Percentiles rank a stretch among this genome's conserved stretches.
phyloP scores from a whole-genome alignment of 202 grass and related monocot species.

The Alloteropsis angusta region DNA sequence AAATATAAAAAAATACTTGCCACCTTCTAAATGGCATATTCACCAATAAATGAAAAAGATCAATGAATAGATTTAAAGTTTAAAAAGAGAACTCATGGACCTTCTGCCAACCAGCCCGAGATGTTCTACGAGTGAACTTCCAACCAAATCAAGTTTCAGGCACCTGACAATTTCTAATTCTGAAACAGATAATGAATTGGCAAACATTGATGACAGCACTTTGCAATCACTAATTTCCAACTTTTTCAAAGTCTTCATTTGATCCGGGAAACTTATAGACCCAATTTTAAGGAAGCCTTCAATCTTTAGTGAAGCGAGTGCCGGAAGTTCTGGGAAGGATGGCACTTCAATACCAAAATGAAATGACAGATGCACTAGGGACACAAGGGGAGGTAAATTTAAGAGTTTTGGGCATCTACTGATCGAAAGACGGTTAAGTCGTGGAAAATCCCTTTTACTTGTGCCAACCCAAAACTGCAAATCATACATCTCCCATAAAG shows the following conservation, averaged over 20 bases:
- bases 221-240: constrained; percentile 26
- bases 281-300: constrained; percentile 22
- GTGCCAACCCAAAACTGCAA: neutral
- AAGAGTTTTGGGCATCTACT: constrained; percentile 7
- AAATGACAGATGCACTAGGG: neutral
- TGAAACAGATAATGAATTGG: neutral
- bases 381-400: neutral
- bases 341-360: neutral
- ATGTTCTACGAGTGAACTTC: neutral
- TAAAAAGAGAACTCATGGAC: neutral
- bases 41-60: neutral
- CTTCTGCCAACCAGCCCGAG: neutral
- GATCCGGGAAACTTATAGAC: neutral
- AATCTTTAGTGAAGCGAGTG: constrained; percentile 1
- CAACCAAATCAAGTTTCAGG: constrained; percentile 1
- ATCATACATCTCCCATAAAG: constrained; percentile 13
- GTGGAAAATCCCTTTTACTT: constrained; percentile 8
- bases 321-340: neutral
- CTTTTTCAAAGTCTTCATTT: neutral
- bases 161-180: constrained; percentile 4
- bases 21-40: neutral
- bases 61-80: no score
- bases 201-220: neutral
- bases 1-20: neutral
- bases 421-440: neutral